A percentile compares a stretch with the other conserved stretches of the same genome.
These are phyloP conservation scores for Fusarium torreyae DNA, from an alignment of 2,329 filamentous ascomycete species.

Conservation along the genomic window DNA sequence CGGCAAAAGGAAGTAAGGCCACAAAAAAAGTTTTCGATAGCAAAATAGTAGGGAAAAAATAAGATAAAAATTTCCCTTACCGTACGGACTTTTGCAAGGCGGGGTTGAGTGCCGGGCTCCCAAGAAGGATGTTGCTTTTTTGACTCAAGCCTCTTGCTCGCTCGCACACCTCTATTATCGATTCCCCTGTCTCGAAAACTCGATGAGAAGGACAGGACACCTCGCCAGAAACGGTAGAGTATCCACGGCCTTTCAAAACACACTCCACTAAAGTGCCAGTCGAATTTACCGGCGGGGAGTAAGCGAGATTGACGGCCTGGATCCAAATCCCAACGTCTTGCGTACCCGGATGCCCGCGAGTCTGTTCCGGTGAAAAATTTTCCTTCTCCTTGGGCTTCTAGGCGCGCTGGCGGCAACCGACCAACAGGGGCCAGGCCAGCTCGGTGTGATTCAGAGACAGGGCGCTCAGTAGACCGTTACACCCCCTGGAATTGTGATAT, in stretches of 20 bases:
- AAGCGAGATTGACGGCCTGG: slow-evolving; percentile 56
- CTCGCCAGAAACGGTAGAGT: slow-evolving; percentile 37
- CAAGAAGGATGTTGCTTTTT: slow-evolving; percentile 19
- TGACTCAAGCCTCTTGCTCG: slow-evolving; percentile 9
- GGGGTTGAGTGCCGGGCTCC: slow-evolving; percentile 26
- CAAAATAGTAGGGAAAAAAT: slow-evolving; percentile 14
- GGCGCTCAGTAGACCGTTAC: slow-evolving; percentile 46
- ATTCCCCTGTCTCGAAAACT: slow-evolving; percentile 35
- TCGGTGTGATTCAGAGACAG: slow-evolving; percentile 51
- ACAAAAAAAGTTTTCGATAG: slow-evolving; percentile 28
- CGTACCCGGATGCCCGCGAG: slow-evolving; percentile 48
- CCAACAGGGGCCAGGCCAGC: slow-evolving; percentile 45
- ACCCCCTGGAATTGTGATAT: slow-evolving; percentile 40
- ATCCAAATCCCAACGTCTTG: slow-evolving; percentile 49
- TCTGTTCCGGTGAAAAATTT: slow-evolving; percentile 52
- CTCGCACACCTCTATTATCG: slow-evolving; percentile 27
- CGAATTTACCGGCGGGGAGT: slow-evolving; percentile 54
- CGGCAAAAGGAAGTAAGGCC: slow-evolving; percentile 27
- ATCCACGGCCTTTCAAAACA: slow-evolving; percentile 22
- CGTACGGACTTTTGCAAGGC: slow-evolving; percentile 23
- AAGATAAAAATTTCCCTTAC: slow-evolving; percentile 22
- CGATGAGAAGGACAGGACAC: slow-evolving; percentile 35
- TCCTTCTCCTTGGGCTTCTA: slow-evolving; percentile 51
- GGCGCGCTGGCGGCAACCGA: slow-evolving; percentile 51
- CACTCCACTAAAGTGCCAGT: slow-evolving; percentile 48